phyloP scores from a whole-genome alignment of 2,329 filamentous ascomycete genomes.

The Microcyclosporella mali region DNA sequence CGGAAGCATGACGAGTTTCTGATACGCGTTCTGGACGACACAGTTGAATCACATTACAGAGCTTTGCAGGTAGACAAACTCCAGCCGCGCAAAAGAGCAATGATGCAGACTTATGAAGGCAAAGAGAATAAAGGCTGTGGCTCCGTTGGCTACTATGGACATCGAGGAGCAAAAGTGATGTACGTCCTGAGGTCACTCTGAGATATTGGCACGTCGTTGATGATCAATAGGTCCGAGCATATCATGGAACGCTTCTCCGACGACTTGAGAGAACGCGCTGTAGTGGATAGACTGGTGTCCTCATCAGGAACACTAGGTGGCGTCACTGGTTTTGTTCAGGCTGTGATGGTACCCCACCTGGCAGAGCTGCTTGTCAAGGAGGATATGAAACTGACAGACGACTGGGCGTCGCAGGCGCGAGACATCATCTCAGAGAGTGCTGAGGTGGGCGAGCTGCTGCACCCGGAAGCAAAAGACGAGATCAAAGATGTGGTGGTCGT shows the following conservation, averaged over 20 bases:
- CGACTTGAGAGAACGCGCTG: constrained; percentile 25
- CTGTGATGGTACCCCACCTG: constrained; percentile 34
- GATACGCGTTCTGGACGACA: constrained; percentile 22
- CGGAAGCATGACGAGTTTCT: constrained; percentile 21
- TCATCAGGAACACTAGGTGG: constrained; percentile 29
- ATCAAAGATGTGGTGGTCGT: constrained; percentile 11
- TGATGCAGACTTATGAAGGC: neutral
- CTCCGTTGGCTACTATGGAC: constrained; percentile 33
- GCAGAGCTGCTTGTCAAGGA: constrained; percentile 31
- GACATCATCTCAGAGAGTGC: constrained; percentile 27
- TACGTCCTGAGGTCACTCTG: constrained; percentile 11
- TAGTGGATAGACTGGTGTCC: constrained; percentile 27
- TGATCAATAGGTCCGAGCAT: constrained; percentile 25
- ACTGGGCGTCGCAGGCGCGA: constrained; percentile 18
- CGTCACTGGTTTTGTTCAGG: constrained; percentile 32
- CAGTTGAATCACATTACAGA: constrained; percentile 22
- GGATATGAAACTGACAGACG: constrained; percentile 25
- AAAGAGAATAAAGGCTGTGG: constrained; percentile 5
- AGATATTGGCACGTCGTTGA: neutral
- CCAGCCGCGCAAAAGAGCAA: constrained; percentile 12
- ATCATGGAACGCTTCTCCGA: constrained; percentile 26
- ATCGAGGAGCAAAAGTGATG: constrained; percentile 31
- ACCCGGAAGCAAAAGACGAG: constrained; percentile 28
- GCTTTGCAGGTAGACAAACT: constrained; percentile 18
- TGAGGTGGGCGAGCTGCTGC: constrained; percentile 29